phyloP scores from a whole-genome alignment of 805 yeast species.

The Blastobotrys americana region DNA sequence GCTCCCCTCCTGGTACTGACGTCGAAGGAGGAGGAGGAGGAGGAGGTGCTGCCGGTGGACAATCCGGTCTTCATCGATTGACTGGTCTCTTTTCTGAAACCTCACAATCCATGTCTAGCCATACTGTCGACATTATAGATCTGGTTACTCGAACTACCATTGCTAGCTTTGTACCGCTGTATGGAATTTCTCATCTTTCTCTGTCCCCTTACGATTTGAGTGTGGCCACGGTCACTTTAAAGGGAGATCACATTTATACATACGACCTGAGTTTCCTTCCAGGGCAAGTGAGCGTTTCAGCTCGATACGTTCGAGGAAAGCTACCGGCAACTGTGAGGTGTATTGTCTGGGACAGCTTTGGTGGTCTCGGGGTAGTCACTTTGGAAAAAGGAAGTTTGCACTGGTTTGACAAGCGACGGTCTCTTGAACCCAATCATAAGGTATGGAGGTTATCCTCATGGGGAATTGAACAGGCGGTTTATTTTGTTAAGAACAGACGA shows the following conservation, averaged over 20 bases:
- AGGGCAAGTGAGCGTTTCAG: slow-evolving; percentile 44
- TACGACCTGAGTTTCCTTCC: slow-evolving; percentile 57
- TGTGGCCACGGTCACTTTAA: slow-evolving; percentile 43
- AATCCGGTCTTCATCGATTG: slow-evolving; percentile 11
- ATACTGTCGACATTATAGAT: slow-evolving; percentile 42
- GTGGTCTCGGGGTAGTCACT: slow-evolving; percentile 46
- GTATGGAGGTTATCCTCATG: slow-evolving; percentile 23
- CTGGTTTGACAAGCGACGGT: slow-evolving; percentile 39
- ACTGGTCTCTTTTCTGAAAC: slow-evolving; percentile 15
- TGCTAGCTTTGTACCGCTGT: slow-evolving; percentile 48
- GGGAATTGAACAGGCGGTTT: slow-evolving; percentile 15
- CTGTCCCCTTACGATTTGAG: slow-evolving; percentile 56
- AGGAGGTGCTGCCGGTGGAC: neutral
- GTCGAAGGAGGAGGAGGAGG: neutral
- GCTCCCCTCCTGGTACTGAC: neutral
- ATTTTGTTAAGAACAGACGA: slow-evolving; percentile 1
- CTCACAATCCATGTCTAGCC: slow-evolving; percentile 16
- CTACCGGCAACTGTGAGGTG: slow-evolving; percentile 48
- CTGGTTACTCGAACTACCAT: slow-evolving; percentile 35
- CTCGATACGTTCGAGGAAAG: slow-evolving; percentile 55
- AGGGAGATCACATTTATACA: slow-evolving; percentile 57
- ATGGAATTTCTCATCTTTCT: slow-evolving; percentile 53
- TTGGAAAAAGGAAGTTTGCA: slow-evolving; percentile 53
- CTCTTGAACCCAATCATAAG: slow-evolving; percentile 15
- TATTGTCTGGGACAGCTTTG: slow-evolving; percentile 46